Conservation (phyloP, 2,329 filamentous ascomycete genomes). For the Scopulariopsis brevicaulis region DNA sequence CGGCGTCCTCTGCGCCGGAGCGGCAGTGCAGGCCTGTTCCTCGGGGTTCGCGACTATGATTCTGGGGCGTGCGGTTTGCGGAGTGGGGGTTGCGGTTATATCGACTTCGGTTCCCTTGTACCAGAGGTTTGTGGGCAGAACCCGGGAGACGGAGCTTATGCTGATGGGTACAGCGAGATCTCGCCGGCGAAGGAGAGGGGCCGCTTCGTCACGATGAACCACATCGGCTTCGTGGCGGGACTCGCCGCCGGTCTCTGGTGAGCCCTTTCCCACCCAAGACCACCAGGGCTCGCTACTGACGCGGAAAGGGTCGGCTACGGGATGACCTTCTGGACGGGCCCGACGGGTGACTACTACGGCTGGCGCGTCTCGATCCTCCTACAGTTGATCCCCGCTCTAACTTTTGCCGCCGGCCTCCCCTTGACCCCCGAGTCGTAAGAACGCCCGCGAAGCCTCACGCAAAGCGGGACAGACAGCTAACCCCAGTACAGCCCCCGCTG, state of each 20-base stretch:
- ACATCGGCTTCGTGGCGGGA: constrained; percentile 44
- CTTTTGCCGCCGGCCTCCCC: constrained; percentile 37
- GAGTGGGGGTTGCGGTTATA: constrained; percentile 40
- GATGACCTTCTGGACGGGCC: constrained; percentile 38
- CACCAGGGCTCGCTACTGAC: neutral
- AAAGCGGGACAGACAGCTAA: neutral
- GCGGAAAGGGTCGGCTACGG: constrained; percentile 39
- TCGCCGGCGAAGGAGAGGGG: constrained; percentile 40
- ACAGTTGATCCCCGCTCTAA: constrained; percentile 36
- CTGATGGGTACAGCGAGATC: constrained; percentile 31
- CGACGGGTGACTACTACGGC: constrained; percentile 29
- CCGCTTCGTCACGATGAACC: constrained; percentile 46
- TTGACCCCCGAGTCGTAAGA: constrained; percentile 43
- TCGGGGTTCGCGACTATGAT: constrained; percentile 34
- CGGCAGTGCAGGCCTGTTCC: constrained; percentile 32
- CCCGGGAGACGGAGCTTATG: neutral
- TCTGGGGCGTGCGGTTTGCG: constrained; percentile 36
- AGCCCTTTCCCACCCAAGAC: constrained; percentile 4
- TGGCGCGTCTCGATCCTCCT: constrained; percentile 42
- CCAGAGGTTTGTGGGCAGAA: constrained; percentile 29
- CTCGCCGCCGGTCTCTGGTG: constrained; percentile 44
- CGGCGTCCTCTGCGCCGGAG: constrained; percentile 32
- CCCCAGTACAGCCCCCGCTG: constrained; percentile 36
- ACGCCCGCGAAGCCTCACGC: neutral
- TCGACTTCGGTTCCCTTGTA: constrained; percentile 46